Evolutionary conservation across 78 protist species (phyloP).

Genomic region (Polysphondylium violaceum): DNA sequence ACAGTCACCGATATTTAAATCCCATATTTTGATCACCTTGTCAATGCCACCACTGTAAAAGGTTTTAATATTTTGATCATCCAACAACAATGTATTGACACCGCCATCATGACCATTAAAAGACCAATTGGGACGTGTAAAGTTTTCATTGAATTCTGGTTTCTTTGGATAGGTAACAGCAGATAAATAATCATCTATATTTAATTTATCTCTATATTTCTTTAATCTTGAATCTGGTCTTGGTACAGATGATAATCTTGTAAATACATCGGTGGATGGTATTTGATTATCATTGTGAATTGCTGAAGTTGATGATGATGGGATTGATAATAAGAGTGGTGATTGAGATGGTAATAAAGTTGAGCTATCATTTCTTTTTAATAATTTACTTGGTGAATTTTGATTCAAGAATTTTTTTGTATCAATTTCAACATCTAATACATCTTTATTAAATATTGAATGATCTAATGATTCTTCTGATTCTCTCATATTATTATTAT

Average conservation of each 20-base stretch:
- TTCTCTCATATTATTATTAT: not conserved
- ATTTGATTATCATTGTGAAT: not conserved
- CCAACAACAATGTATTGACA: conserved; percentile 8
- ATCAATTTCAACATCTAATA: conserved; percentile 67
- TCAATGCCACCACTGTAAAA: conserved; percentile 50
- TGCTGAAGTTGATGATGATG: conserved; percentile 21
- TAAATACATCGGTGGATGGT: conserved; percentile 28
- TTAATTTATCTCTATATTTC: conserved; percentile 53
- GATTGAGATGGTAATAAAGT: not conserved
- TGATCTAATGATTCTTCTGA: conserved; percentile 25
- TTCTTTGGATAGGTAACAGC: not conserved
- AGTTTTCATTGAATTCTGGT: conserved; percentile 5
- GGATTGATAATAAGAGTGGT: not conserved
- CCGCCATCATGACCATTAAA: conserved; percentile 72
- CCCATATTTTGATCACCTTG: conserved; percentile 72
- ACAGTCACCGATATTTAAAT: conserved; percentile 62
- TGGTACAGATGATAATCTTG: conserved; percentile 49
- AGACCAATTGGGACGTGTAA: conserved; percentile 29
- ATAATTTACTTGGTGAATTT: too few relatives aligned
- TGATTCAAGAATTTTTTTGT: not conserved
- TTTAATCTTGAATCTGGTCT: conserved; percentile 68
- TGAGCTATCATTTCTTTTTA: too few relatives aligned
- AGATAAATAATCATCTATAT: conserved; percentile 23
- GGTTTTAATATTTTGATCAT: conserved; percentile 6
- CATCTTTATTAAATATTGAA: conserved; percentile 29